Percentiles rank a stretch among this genome's conserved stretches.
Conservation (phyloP, 306 rosid genomes). For the Astragalus membranaceus region DNA sequence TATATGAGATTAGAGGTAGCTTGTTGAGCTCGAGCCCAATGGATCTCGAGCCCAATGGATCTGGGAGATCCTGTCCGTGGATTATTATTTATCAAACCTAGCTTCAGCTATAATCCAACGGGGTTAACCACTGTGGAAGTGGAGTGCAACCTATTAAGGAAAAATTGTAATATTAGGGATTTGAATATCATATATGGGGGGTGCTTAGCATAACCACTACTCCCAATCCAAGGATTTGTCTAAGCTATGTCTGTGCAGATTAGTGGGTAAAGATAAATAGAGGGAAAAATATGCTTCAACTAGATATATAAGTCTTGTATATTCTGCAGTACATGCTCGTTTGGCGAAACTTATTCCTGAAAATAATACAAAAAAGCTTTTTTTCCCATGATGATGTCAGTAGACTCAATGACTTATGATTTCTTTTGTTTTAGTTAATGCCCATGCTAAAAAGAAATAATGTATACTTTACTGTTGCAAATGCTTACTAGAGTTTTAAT, state of each 20-base stretch:
- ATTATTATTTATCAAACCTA: too few species aligned
- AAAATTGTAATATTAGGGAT: background rate
- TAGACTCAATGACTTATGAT: background rate
- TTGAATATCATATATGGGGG: background rate
- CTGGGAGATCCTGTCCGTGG: background rate
- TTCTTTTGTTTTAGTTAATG: too few species aligned
- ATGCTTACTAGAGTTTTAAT: too few species aligned
- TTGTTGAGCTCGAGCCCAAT: background rate
- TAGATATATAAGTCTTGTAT: background rate
- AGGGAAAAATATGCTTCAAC: background rate
- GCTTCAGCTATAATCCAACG: background rate
- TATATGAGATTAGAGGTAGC: background rate
- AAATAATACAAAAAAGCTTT: background rate
- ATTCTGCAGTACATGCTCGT: background rate
- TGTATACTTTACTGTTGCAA: too few species aligned
- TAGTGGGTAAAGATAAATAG: background rate
- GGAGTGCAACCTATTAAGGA: background rate
- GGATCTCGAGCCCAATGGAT: slow-evolving; percentile 13
- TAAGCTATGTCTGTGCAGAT: background rate
- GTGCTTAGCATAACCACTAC: background rate
- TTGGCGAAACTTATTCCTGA: slow-evolving; percentile 15
- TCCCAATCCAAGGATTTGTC: background rate
- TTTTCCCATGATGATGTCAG: background rate
- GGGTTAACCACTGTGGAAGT: background rate
- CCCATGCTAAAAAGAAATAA: too few species aligned